Conservation (phyloP, 148 eudicot species). For the Drosera capensis region DNA sequence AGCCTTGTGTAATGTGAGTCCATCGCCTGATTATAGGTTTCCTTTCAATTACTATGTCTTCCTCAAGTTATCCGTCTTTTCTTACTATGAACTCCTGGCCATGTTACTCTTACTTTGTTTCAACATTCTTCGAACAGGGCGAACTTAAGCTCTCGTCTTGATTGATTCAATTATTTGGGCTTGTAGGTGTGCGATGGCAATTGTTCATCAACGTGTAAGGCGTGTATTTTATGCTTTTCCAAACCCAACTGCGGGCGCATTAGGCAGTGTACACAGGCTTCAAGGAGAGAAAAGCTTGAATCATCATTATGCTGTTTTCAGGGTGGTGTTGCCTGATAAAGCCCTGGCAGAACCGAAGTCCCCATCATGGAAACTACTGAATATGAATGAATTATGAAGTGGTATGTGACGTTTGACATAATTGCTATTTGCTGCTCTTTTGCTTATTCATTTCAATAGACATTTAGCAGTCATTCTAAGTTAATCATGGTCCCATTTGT, state of each 20-base stretch:
- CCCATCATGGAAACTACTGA: background rate
- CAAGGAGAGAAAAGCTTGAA: conserved; percentile 96
- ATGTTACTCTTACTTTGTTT: background rate
- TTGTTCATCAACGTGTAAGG: conserved; percentile 78
- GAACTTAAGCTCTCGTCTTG: background rate
- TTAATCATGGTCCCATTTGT: too few relatives aligned
- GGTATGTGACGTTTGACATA: background rate
- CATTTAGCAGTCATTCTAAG: too few relatives aligned
- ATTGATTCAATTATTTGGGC: conserved; percentile 1
- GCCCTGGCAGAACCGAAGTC: conserved; percentile 8
- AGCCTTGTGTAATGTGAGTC: conserved; percentile 87
- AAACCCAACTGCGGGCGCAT: conserved; percentile 58
- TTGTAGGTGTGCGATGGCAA: conserved; percentile 95
- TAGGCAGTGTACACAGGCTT: conserved; percentile 82
- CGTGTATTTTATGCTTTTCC: conserved; percentile 91
- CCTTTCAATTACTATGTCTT: background rate
- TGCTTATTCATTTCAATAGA: too few relatives aligned
- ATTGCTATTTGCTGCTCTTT: background rate
- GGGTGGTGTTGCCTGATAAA: conserved; percentile 41
- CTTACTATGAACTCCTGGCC: background rate
- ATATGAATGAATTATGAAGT: background rate
- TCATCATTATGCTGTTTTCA: conserved; percentile 96
- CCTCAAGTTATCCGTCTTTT: background rate
- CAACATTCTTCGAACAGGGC: background rate
- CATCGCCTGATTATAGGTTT: background rate